Base-by-base conservation (phyloP, 352 stramenopile species). In the Paralagenidium karlingii region DNA sequence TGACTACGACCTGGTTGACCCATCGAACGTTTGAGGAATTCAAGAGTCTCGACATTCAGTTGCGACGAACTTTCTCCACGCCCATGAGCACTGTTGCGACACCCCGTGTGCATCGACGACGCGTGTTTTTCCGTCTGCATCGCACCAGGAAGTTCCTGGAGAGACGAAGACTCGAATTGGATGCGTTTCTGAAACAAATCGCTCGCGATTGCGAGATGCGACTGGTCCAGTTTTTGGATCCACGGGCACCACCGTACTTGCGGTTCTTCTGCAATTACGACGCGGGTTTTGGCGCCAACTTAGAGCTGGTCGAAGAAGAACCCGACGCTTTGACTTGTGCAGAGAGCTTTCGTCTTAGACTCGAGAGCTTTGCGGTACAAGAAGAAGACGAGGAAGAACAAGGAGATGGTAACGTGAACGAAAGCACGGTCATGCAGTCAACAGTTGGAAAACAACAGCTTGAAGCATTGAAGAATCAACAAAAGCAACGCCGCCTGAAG, bases 181-280 rank as follows among this genome's bases (percentile, higher is more conserved):
- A 84, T 36, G 53, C 49, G 12, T 90, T 85, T 31, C 36, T 90
- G 18, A 24, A 43, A 6, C 33, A 45, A 2, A 43, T 90, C 4
- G 43, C 82, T 10, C 36, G 49, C 18, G 55, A 44, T 24, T 45
- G 51, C 11, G 56, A 53, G 41, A 63, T 88, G 55, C 58, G 73
- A 2, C 58, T 90, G 15, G 82, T 62, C 19, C 53, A 68, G 18
- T 90, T 90, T 49, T 21, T 84, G 16, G 74, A 87, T 50, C 68
- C 70, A 8, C 53, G 61, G 19, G 69, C 77, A 25, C 71, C 77
- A 41, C 63, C 82, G 1, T 59, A 84, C 19, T 28, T 91, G 43
- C 74, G 75, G 2, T 84, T 63, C 49, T 91, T 91, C 38, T 82
- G 70, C 45, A 81, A 91, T 53, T 88, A 86, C 50, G 74, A 91